phyloP scores from a whole-genome alignment of 2,329 filamentous ascomycete genomes.

The Pleoardoris graminearum region DNA sequence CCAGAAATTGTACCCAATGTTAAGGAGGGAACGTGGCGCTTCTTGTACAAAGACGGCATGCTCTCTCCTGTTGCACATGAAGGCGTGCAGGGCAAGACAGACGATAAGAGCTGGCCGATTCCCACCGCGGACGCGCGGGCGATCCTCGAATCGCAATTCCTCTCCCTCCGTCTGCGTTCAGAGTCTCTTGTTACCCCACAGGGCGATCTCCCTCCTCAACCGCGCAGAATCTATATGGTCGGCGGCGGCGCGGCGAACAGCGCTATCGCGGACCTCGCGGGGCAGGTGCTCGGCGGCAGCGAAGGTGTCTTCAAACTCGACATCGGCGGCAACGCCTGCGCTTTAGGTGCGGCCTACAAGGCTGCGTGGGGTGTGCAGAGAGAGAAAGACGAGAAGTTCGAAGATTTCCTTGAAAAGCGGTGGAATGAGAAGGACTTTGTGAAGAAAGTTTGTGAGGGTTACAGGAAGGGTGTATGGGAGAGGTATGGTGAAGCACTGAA shows the following conservation, averaged over 20 bases:
- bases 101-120: conserved; percentile 53
- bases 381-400: conserved; percentile 70
- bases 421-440: conserved; percentile 88
- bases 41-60: conserved; percentile 60
- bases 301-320: conserved; percentile 94
- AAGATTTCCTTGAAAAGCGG: conserved; percentile 78
- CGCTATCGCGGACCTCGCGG: conserved; percentile 82
- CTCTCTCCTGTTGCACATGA: conserved; percentile 47
- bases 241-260: conserved; percentile 89
- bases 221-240: conserved; percentile 88
- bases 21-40: conserved; percentile 83
- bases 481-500: conserved; percentile 75
- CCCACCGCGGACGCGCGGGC: conserved; percentile 72
- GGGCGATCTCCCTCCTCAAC: conserved; percentile 74
- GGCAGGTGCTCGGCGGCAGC: conserved; percentile 82
- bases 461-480: conserved; percentile 72
- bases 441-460: conserved; percentile 80
- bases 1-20: conserved; percentile 96
- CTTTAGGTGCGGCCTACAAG: conserved; percentile 91
- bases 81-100: conserved; percentile 51
- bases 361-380: conserved; percentile 89
- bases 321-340: conserved; percentile 93
- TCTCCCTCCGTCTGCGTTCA: conserved; percentile 86
- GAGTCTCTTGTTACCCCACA: conserved; percentile 67
- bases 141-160: conserved; percentile 93